Conservation (phyloP, 805 yeast genomes). For the Suhomyces xylopsoci region DNA sequence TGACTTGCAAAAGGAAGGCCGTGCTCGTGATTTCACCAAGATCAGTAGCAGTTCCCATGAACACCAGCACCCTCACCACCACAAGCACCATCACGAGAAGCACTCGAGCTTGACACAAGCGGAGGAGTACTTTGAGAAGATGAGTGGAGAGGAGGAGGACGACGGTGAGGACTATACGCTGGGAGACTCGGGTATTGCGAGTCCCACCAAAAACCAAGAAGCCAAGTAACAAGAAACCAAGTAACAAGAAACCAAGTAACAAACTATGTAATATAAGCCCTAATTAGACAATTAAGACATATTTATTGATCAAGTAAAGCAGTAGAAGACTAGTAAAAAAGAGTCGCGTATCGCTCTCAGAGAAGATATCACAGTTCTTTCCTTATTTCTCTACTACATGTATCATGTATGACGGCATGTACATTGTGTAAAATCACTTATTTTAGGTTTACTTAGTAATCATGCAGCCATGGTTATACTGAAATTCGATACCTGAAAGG, state of each 20-base stretch:
- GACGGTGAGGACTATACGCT: neutral
- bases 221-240: neutral
- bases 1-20: constrained; percentile 34
- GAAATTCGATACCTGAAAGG: too few species aligned
- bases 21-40: constrained; percentile 18
- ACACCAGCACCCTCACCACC: constrained; percentile 8
- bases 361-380: too few species aligned
- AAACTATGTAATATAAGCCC: neutral
- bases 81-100: constrained; percentile 2
- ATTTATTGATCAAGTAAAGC: too few species aligned
- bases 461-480: too few species aligned
- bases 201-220: neutral
- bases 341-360: too few species aligned
- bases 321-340: too few species aligned
- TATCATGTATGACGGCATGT: too few species aligned
- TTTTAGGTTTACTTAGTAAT: too few species aligned
- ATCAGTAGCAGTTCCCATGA: constrained; percentile 2
- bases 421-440: too few species aligned
- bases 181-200: neutral
- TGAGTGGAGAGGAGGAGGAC: neutral
- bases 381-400: too few species aligned
- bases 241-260: neutral
- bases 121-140: neutral
- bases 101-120: neutral
- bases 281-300: too few species aligned